Evolutionary conservation across 2,329 filamentous ascomycete genomes (phyloP).

Genomic region (Fusarium proliferatum): DNA sequence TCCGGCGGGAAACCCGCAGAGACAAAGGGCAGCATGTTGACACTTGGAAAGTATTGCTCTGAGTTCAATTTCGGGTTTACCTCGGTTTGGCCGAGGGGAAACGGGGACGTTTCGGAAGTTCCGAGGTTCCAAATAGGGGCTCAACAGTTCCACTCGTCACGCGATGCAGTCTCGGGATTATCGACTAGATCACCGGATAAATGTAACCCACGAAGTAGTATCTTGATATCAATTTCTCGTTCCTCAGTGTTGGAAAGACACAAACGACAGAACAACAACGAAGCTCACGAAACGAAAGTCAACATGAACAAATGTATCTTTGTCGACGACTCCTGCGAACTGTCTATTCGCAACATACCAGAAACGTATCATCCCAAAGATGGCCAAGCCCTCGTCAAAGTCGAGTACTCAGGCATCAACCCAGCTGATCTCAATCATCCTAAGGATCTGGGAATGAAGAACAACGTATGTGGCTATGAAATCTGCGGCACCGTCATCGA

Average conservation of each 20-base stretch:
- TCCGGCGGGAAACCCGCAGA: background rate
- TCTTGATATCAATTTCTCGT: too few relatives aligned
- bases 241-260: too few relatives aligned
- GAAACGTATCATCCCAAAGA: background rate
- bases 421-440: background rate
- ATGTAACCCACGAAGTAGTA: too few relatives aligned
- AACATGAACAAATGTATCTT: background rate
- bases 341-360: background rate
- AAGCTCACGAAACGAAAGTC: background rate
- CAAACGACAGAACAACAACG: background rate
- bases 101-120: background rate
- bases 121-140: background rate
- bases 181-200: background rate
- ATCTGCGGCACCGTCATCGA: background rate
- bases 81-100: background rate
- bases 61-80: accelerated
- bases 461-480: background rate
- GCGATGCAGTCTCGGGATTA: accelerated
- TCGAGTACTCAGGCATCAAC: background rate
- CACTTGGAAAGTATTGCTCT: accelerated
- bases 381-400: background rate
- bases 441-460: background rate
- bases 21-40: accelerated
- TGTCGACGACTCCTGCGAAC: background rate
- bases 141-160: accelerated